Evolutionary conservation across 805 yeast genomes (phyloP).

Genomic region (Pichia phayaonensis): DNA sequence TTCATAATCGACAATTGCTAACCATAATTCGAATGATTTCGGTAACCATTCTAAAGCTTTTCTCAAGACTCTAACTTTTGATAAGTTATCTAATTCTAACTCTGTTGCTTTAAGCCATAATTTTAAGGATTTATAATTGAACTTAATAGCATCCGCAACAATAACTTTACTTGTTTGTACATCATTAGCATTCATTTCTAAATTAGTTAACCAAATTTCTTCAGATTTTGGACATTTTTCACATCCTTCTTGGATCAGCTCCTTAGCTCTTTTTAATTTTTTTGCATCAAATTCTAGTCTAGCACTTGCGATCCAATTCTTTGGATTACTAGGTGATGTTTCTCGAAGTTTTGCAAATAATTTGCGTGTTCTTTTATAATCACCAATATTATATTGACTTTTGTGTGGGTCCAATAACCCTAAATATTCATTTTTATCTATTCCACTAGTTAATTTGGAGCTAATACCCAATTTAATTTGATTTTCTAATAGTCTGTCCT

Average conservation of each 20-base stretch:
- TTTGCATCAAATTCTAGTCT: conserved; percentile 62
- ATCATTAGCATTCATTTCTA: conserved; percentile 50
- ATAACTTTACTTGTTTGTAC: conserved; percentile 43
- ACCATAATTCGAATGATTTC: conserved; percentile 56
- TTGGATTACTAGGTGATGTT: conserved; percentile 64
- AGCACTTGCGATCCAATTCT: conserved; percentile 84
- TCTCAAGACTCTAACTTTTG: conserved; percentile 53
- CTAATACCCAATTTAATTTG: neutral
- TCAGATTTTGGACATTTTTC: conserved; percentile 55
- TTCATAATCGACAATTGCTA: conserved; percentile 53
- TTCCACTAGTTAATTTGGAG: neutral
- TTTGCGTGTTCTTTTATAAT: conserved; percentile 48
- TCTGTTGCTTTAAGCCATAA: conserved; percentile 71
- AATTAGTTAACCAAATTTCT: conserved; percentile 75
- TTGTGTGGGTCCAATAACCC: conserved; percentile 30
- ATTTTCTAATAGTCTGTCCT: conserved; percentile 9
- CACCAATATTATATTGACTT: conserved; percentile 36
- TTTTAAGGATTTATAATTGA: conserved; percentile 45
- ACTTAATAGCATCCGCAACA: conserved; percentile 57
- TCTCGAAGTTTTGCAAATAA: conserved; percentile 62
- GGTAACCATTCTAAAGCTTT: conserved; percentile 69
- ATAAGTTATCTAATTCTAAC: conserved; percentile 49
- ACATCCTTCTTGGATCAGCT: conserved; percentile 69
- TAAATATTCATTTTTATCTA: conserved; percentile 36
- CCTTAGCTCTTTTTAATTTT: conserved; percentile 48